Percentiles rank a stretch among this genome's conserved stretches.
These are phyloP conservation scores for Thuidium tamariscinum DNA, from an alignment of 225 moss, liverwort and hornwort genomes.

Conservation along the genomic window DNA sequence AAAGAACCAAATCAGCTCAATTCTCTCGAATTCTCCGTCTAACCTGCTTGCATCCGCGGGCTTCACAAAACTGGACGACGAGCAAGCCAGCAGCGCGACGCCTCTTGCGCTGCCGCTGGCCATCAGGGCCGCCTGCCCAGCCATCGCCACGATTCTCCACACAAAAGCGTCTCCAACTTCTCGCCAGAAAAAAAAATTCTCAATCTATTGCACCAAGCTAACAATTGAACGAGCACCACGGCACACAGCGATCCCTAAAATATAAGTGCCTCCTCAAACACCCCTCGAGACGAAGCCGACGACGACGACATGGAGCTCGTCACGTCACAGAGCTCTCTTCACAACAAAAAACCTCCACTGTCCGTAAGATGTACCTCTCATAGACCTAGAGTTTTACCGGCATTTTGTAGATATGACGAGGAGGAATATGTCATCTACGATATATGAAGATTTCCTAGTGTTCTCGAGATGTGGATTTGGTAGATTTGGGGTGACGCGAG, in stretches of 20 bases:
- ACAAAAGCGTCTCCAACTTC: not conserved
- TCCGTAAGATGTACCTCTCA: accelerated
- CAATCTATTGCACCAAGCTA: not conserved
- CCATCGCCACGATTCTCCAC: not conserved
- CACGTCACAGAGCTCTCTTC: not conserved
- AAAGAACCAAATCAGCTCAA: not conserved
- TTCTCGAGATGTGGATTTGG: accelerated
- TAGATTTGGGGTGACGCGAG: accelerated
- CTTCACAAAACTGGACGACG: constrained; percentile 6
- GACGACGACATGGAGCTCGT: not conserved
- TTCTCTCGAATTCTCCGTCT: not conserved
- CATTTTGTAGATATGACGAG: not conserved
- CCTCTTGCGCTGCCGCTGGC: not conserved
- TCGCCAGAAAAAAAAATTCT: not conserved
- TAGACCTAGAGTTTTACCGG: not conserved
- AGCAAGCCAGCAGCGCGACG: constrained; percentile 13
- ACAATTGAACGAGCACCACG: not conserved
- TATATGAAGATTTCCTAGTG: accelerated
- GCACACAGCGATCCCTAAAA: not conserved
- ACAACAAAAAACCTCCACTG: not conserved
- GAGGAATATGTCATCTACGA: not conserved
- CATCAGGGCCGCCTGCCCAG: constrained; percentile 37
- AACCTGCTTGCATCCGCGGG: constrained; percentile 1
- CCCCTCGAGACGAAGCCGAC: not conserved
- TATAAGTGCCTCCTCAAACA: not conserved